Conservation (phyloP, 805 yeast genomes). For the Citeromyces matritensis region DNA sequence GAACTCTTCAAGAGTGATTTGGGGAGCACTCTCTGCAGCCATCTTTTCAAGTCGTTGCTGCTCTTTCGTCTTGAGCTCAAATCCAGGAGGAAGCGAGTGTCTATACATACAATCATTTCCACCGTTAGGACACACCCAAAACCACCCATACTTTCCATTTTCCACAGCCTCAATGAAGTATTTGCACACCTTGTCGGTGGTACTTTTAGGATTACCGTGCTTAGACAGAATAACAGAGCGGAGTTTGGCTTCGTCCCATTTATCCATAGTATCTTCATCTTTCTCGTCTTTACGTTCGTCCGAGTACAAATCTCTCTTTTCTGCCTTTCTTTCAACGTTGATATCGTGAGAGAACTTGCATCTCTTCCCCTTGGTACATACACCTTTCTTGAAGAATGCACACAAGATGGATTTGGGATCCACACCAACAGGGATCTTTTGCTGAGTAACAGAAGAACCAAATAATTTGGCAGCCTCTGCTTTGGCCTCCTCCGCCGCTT, state of each 20-base stretch:
- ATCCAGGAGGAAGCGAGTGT: slow-evolving; percentile 95
- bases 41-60: slow-evolving; percentile 80
- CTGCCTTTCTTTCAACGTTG: slow-evolving; percentile 72
- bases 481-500: slow-evolving; percentile 82
- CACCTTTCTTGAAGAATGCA: slow-evolving; percentile 72
- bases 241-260: slow-evolving; percentile 94
- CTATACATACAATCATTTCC: slow-evolving; percentile 87
- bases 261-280: slow-evolving; percentile 81
- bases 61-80: slow-evolving; percentile 91
- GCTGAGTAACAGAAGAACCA: slow-evolving; percentile 49
- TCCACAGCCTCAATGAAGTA: slow-evolving; percentile 93
- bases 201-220: slow-evolving; percentile 88
- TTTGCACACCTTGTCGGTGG: slow-evolving; percentile 92
- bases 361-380: slow-evolving; percentile 67
- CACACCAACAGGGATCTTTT: slow-evolving; percentile 90
- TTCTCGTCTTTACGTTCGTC: slow-evolving; percentile 63
- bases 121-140: slow-evolving; percentile 94
- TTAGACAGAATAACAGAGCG: slow-evolving; percentile 76
- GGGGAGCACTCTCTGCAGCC: slow-evolving; percentile 74
- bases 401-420: slow-evolving; percentile 93
- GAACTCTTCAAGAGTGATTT: slow-evolving; percentile 90
- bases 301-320: slow-evolving; percentile 82
- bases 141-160: slow-evolving; percentile 97
- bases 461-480: slow-evolving; percentile 73
- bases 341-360: slow-evolving; percentile 93